These are phyloP conservation scores for Pichia sp. DNA, from an alignment of 1,139 yeast species.

Conservation along the genomic window DNA sequence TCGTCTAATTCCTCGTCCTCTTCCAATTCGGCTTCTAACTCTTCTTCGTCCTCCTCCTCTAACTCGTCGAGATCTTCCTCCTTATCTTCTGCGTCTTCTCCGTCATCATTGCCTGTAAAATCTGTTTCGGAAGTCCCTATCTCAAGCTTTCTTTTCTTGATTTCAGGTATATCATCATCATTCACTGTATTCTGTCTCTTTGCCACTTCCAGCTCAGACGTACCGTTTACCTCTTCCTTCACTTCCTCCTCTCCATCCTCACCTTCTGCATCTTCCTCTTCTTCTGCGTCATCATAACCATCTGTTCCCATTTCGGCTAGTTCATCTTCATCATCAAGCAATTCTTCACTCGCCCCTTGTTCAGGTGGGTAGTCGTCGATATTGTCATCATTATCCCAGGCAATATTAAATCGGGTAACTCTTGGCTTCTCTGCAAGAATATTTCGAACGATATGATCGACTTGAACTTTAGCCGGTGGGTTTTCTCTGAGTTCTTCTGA, in stretches of 20 bases:
- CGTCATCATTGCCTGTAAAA: conserved; percentile 21
- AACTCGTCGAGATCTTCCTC: conserved; percentile 17
- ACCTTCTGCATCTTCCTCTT: conserved; percentile 5
- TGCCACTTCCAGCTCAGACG: conserved; percentile 15
- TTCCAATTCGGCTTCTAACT: too few relatives aligned
- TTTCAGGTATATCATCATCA: conserved; percentile 20
- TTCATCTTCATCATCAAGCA: conserved; percentile 31
- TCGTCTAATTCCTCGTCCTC: conserved; percentile 27
- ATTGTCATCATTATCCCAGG: conserved; percentile 73
- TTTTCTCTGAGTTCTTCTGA: conserved; percentile 86
- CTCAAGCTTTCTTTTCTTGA: conserved; percentile 25
- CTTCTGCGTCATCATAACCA: conserved; percentile 35
- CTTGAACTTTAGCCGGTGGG: conserved; percentile 91
- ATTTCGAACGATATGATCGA: conserved; percentile 90
- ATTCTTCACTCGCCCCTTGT: conserved; percentile 42
- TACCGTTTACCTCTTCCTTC: too few relatives aligned
- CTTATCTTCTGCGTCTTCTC: conserved; percentile 9
- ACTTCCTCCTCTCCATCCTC: conserved; percentile 5
- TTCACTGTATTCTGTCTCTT: conserved; percentile 17
- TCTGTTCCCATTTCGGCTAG: not conserved
- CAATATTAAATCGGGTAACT: conserved; percentile 92
- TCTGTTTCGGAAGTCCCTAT: conserved; percentile 10
- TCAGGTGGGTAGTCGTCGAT: conserved; percentile 72
- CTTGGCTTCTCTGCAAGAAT: conserved; percentile 96
- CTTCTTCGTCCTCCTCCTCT: conserved; percentile 33